Evolutionary conservation across 306 rosid genomes (phyloP).

Genomic region (Cucumis melo): DNA sequence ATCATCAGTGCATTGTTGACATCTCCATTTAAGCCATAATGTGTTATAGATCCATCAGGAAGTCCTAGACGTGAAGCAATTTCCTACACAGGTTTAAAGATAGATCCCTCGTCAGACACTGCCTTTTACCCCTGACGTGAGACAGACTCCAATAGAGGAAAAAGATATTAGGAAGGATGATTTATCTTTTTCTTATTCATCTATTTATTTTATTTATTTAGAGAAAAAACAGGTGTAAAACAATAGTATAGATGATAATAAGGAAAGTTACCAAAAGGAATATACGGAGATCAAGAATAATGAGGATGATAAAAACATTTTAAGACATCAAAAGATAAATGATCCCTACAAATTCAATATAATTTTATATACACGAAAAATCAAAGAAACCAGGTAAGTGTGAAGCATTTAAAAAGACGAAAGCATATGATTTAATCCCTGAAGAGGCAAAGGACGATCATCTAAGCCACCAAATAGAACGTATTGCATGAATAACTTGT

Average conservation of each 20-base stretch:
- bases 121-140: not conserved
- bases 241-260: not conserved
- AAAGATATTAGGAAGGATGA: not conserved
- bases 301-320: not conserved
- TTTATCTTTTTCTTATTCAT: not conserved
- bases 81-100: conserved; percentile 41
- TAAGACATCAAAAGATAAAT: not conserved
- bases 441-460: not conserved
- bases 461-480: not conserved
- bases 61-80: conserved; percentile 83
- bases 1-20: conserved; percentile 53
- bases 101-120: not conserved
- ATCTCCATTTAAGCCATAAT: conserved; percentile 70
- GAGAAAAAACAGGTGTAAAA: not conserved
- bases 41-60: conserved; percentile 57
- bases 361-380: not conserved
- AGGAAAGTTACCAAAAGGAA: not conserved
- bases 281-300: not conserved
- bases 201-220: not conserved
- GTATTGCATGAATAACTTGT: not conserved
- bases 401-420: not conserved
- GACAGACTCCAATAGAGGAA: not conserved
- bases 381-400: not conserved
- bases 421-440: not conserved
- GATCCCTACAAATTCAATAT: not conserved